Percentiles rank a stretch among this genome's conserved stretches.
Conservation (phyloP, 2,329 filamentous ascomycete genomes). For the Tolypocladium amazonense region DNA sequence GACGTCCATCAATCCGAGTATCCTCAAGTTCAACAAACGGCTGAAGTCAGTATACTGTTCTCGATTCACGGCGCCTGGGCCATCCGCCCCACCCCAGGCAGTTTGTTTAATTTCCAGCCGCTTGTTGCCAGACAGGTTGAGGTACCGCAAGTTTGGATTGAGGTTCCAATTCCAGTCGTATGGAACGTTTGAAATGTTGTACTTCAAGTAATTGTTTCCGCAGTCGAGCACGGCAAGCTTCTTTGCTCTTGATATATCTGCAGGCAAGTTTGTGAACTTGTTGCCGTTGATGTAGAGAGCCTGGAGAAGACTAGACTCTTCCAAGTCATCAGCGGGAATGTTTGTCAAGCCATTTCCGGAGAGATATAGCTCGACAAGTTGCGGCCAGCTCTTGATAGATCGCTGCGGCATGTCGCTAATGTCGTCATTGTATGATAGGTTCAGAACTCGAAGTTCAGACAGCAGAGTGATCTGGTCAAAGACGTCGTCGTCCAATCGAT, state of each 20-base stretch:
- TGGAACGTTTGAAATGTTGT: constrained; percentile 97
- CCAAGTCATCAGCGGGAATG: constrained; percentile 84
- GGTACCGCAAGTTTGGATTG: constrained; percentile 87
- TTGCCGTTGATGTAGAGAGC: constrained; percentile 94
- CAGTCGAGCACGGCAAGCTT: constrained; percentile 89
- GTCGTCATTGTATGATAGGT: constrained; percentile 82
- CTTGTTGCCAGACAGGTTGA: constrained; percentile 96
- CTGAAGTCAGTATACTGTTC: constrained; percentile 78
- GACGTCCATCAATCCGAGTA: constrained; percentile 94
- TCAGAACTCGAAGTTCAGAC: constrained; percentile 75
- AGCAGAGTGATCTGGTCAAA: constrained; percentile 84
- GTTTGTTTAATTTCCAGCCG: constrained; percentile 78
- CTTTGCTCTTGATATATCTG: constrained; percentile 88
- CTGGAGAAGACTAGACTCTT: constrained; percentile 78
- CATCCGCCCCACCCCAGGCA: constrained; percentile 31
- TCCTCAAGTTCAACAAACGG: constrained; percentile 69
- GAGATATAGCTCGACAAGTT: constrained; percentile 83
- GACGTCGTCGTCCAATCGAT: constrained; percentile 85
- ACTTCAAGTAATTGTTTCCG: constrained; percentile 89
- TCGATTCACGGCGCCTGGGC: constrained; percentile 42
- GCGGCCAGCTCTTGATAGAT: constrained; percentile 80
- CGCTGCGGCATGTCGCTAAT: constrained; percentile 85
- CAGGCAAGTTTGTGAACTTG: constrained; percentile 92
- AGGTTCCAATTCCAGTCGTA: constrained; percentile 99
- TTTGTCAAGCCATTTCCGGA: constrained; percentile 92